Evolutionary conservation across 1,284 basidiomycete genomes (phyloP).

Genomic region (Cryptococcus sp.): DNA sequence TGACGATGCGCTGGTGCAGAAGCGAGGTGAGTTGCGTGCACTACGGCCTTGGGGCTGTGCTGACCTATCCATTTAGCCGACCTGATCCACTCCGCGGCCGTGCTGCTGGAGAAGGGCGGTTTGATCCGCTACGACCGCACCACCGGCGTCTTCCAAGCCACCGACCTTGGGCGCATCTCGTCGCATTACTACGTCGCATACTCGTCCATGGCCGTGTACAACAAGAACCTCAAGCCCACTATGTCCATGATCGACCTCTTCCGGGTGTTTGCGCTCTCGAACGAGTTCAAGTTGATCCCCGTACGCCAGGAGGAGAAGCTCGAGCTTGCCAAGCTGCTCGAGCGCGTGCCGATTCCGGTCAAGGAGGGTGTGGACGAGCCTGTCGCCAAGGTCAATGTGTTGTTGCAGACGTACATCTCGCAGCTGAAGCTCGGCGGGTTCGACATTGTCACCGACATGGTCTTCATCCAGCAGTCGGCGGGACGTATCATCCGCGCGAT

Average conservation of each 20-base stretch:
- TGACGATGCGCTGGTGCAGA: slow-evolving; percentile 80
- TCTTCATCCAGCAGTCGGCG: slow-evolving; percentile 88
- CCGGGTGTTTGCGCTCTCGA: slow-evolving; percentile 92
- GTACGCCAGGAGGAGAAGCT: slow-evolving; percentile 80
- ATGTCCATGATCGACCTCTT: slow-evolving; percentile 90
- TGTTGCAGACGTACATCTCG: slow-evolving; percentile 93
- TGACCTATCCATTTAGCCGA: slow-evolving; percentile 58
- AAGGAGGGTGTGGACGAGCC: slow-evolving; percentile 97
- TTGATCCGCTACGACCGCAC: slow-evolving; percentile 90
- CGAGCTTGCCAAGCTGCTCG: slow-evolving; percentile 87
- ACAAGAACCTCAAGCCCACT: slow-evolving; percentile 84
- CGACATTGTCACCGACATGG: slow-evolving; percentile 97
- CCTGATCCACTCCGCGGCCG: slow-evolving; percentile 90
- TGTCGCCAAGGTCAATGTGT: slow-evolving; percentile 94
- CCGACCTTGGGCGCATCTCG: slow-evolving; percentile 90
- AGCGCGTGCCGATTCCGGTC: slow-evolving; percentile 94
- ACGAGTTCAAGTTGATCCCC: slow-evolving; percentile 94
- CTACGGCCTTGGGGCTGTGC: background rate
- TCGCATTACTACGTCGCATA: slow-evolving; percentile 97
- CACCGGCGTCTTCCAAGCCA: slow-evolving; percentile 83
- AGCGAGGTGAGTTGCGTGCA: slow-evolving; percentile 53
- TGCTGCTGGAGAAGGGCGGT: slow-evolving; percentile 88
- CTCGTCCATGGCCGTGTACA: slow-evolving; percentile 94
- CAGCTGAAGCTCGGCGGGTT: slow-evolving; percentile 94
- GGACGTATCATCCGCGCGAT: slow-evolving; percentile 93